phyloP scores from a whole-genome alignment of 192 early-diverging fungal genomes.

The Obelidium mucronatum region DNA sequence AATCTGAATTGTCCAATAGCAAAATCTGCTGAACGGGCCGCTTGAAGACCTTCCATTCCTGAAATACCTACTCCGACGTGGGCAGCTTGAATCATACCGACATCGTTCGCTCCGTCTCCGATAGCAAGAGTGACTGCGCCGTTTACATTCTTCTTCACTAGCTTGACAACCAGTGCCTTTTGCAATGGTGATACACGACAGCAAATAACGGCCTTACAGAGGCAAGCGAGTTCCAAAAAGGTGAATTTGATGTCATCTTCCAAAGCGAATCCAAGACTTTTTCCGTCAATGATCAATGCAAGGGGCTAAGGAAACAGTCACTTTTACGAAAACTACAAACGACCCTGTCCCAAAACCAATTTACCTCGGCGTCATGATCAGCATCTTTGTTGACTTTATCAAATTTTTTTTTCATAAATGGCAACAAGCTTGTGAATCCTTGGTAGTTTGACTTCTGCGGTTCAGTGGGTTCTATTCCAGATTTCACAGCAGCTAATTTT shows the following conservation, averaged over 20 bases:
- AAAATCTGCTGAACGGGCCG: conserved; percentile 96
- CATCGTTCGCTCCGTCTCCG: conserved; percentile 99
- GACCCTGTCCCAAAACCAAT: background rate
- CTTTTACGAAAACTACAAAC: too few relatives aligned
- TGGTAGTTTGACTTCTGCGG: conserved; percentile 27
- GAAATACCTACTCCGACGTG: conserved; percentile 98
- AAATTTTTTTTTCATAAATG: conserved; percentile 37
- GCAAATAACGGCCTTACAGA: conserved; percentile 96
- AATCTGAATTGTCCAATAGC: conserved; percentile 98
- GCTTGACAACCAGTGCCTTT: conserved; percentile 96
- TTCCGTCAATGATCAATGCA: conserved; percentile 96
- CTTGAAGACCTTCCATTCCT: conserved; percentile 96
- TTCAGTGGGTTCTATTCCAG: conserved; percentile 43
- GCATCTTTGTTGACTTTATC: conserved; percentile 48
- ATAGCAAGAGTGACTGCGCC: conserved; percentile 90
- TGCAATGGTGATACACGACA: conserved; percentile 98
- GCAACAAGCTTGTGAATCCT: conserved; percentile 24
- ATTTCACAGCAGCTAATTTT: conserved; percentile 82
- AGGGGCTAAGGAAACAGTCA: conserved; percentile 67
- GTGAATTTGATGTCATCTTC: conserved; percentile 73
- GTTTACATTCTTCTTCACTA: conserved; percentile 92
- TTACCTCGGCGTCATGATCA: conserved; percentile 40
- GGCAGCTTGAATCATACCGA: conserved; percentile 99
- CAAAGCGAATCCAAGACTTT: conserved; percentile 90
- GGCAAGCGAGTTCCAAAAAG: conserved; percentile 90